Conservation (phyloP, 495 filamentous ascomycete genomes). For the Aspergillus haitiensis region DNA sequence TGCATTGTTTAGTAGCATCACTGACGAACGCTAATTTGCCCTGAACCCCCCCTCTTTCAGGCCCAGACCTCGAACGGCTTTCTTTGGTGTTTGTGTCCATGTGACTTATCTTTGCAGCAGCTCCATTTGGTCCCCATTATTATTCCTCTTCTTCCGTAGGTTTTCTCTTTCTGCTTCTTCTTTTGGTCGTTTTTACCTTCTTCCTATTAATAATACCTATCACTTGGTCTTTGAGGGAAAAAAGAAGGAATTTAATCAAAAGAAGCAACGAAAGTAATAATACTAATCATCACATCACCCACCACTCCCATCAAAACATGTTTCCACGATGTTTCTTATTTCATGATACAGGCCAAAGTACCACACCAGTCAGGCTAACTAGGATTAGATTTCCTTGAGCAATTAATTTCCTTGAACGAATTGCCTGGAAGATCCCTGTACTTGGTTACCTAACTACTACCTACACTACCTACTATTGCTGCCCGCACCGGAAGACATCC, state of each 20-base stretch:
- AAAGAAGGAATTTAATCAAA: too few relatives aligned
- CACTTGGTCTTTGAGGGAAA: too few relatives aligned
- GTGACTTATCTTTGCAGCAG: not conserved
- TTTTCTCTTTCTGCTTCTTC: too few relatives aligned
- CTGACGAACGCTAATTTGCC: conserved; percentile 1
- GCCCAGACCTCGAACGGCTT: conserved; percentile 11
- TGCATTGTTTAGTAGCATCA: not conserved
- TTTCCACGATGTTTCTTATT: too few relatives aligned
- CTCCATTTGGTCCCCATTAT: not conserved
- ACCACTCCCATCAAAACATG: too few relatives aligned
- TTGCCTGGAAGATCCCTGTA: conserved; percentile 21
- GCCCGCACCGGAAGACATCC: too few relatives aligned
- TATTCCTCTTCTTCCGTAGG: too few relatives aligned
- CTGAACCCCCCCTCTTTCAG: conserved; percentile 1
- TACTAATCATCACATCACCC: too few relatives aligned
- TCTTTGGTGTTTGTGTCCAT: conserved; percentile 7
- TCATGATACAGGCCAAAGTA: not conserved
- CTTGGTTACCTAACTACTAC: not conserved
- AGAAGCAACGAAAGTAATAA: too few relatives aligned
- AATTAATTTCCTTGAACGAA: not conserved
- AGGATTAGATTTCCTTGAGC: not conserved
- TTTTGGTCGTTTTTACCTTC: too few relatives aligned
- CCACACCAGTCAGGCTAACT: not conserved
- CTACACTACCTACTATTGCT: too few relatives aligned
- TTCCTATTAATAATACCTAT: too few relatives aligned